Evolutionary conservation across 2,329 filamentous ascomycete genomes (phyloP), one percentile per base, ranked within the genome.

Genomic region (Colletotrichum sidae): DNA sequence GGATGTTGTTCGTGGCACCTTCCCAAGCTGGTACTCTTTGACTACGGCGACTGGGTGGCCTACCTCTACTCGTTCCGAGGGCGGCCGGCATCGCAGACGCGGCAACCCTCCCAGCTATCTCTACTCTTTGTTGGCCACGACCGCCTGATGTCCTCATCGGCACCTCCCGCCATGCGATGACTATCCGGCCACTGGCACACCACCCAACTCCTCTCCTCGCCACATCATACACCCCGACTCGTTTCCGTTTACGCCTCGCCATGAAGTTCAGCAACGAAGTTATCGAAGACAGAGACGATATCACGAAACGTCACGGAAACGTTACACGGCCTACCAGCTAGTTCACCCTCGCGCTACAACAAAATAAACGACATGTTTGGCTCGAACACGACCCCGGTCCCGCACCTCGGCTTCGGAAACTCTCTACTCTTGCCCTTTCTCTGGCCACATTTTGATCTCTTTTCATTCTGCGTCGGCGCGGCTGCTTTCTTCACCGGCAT

Each of bases 41-140:
- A 78, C 60, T 78, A 84, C 63, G 68, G 76, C 66, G 74, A 76
- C 56, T 86, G 84, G 84, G 72, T 83, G 67, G 71, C 72, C 44
- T 84, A 84, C 69, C 80, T 86, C 66, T 83, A 80, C 74, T 83
- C 83, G 8, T 81, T 82, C 70, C 74, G 77, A 69, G 70, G 71
- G 64, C 76, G 74, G 70, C 70, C 77, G 42, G 60, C 72, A 33
- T 76, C 76, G 25, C 70, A 72, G 38, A 70, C 72, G 67, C 77
- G 74, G 67, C 77, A 76, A 64, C 83, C 83, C 25, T 86, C 83
- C 42, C 78, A 79, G 71, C 79, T 86, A 62, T 81, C 83, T 49
- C 76, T 80, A 67, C 78, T 86, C 69, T 78, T 86, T 62, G 79
- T 80, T 67, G 79, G 80, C 69, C 77, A 84, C 67, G 76, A 80